Evolutionary conservation across 106 monocot genomes (phyloP).

Genomic region (Phalaenopsis equestris): DNA sequence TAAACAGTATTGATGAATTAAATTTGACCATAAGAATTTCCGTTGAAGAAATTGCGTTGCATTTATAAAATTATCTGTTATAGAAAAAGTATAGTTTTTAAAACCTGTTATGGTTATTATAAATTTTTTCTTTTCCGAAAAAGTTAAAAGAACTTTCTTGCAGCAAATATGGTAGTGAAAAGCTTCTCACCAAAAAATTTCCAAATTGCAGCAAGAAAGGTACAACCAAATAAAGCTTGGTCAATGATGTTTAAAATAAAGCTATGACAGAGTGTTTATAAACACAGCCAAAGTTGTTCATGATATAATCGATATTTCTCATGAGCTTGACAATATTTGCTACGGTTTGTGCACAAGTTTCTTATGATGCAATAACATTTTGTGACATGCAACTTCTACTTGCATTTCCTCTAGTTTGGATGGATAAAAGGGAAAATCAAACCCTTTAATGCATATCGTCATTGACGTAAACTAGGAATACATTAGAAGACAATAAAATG

Average conservation of each 20-base stretch:
- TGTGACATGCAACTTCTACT: neutral
- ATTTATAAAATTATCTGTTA: too few species aligned
- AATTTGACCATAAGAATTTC: neutral
- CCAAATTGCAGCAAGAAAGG: too few species aligned
- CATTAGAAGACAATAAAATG: neutral
- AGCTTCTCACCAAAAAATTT: too few species aligned
- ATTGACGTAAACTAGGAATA: neutral
- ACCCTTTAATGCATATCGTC: neutral
- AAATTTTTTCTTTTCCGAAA: too few species aligned
- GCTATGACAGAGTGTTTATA: too few species aligned
- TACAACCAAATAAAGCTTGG: too few species aligned
- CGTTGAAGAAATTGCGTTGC: neutral
- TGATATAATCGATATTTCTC: neutral
- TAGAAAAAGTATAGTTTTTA: too few species aligned
- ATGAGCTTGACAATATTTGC: neutral
- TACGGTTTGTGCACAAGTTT: neutral
- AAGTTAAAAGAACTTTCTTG: too few species aligned
- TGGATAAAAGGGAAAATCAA: neutral
- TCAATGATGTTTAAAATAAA: too few species aligned
- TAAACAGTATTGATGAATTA: neutral
- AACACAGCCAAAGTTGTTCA: too few species aligned
- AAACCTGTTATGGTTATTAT: too few species aligned
- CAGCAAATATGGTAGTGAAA: too few species aligned
- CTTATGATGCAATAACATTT: neutral
- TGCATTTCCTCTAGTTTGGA: neutral